Percentiles rank a stretch among this genome's conserved stretches.
phyloP scores from a whole-genome alignment of 768 basidiomycete species.

The Galerina marginata region DNA sequence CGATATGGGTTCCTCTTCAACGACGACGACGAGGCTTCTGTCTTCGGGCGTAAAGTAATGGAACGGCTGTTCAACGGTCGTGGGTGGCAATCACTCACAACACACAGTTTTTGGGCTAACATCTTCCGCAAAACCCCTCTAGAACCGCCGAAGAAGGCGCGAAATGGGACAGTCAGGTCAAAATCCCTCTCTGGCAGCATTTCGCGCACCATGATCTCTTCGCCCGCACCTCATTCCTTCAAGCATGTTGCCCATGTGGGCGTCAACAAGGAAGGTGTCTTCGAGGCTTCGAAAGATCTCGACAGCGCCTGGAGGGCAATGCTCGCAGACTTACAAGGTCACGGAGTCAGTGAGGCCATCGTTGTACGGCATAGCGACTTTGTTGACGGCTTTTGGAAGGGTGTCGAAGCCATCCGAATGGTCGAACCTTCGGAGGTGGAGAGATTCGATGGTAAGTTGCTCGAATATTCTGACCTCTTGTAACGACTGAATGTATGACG shows the following conservation, averaged over 20 bases:
- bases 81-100: slow-evolving; percentile 16
- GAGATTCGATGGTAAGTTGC: slow-evolving; percentile 18
- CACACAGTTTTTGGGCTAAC: slow-evolving; percentile 15
- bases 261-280: slow-evolving; percentile 50
- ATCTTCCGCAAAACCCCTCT: slow-evolving; percentile 3
- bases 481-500: not conserved
- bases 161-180: slow-evolving; percentile 40
- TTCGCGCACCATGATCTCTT: slow-evolving; percentile 55
- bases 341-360: slow-evolving; percentile 31
- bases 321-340: slow-evolving; percentile 40
- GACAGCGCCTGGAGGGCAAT: slow-evolving; percentile 58
- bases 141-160: slow-evolving; percentile 30
- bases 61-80: slow-evolving; percentile 35
- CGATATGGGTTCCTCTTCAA: slow-evolving; percentile 58
- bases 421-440: slow-evolving; percentile 22
- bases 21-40: slow-evolving; percentile 52
- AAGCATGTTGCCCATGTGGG: slow-evolving; percentile 72
- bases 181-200: slow-evolving; percentile 31
- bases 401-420: slow-evolving; percentile 29
- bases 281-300: slow-evolving; percentile 59
- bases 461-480: not conserved
- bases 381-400: slow-evolving; percentile 39
- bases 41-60: slow-evolving; percentile 45
- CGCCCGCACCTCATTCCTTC: slow-evolving; percentile 64
- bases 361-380: slow-evolving; percentile 34